Percentiles rank a stretch among this genome's conserved stretches.
These are phyloP conservation scores for Eucalyptus camaldulensis DNA, from an alignment of 345 rosid species.

Conservation along the genomic window DNA sequence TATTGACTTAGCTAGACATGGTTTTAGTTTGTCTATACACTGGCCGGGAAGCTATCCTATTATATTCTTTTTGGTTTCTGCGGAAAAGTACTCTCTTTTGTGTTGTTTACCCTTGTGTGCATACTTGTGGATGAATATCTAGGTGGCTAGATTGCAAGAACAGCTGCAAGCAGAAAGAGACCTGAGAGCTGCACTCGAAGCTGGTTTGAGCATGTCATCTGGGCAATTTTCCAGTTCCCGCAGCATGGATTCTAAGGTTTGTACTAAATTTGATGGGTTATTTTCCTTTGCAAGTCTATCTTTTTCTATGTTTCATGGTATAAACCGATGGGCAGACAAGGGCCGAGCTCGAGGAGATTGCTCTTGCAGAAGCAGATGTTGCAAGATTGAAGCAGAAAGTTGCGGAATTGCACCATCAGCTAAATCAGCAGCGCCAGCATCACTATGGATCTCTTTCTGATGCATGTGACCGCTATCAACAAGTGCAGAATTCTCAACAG, in stretches of 20 bases:
- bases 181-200: conserved; percentile 96
- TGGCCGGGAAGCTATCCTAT: not conserved
- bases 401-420: conserved; percentile 97
- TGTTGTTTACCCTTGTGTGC: not conserved
- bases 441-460: conserved; percentile 76
- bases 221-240: conserved; percentile 78
- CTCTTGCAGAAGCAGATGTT: conserved; percentile 99
- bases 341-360: conserved; percentile 99
- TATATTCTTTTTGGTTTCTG: not conserved
- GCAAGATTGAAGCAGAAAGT: conserved; percentile 98
- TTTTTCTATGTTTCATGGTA: not conserved
- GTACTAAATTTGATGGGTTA: conserved; percentile 6
- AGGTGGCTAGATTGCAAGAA: conserved; percentile 97
- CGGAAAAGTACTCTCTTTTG: not conserved
- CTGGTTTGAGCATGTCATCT: conserved; percentile 96
- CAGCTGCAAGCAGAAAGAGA: conserved; percentile 99
- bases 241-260: conserved; percentile 89
- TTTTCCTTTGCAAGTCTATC: not conserved
- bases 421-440: conserved; percentile 91
- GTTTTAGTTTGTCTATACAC: not conserved
- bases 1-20: not conserved
- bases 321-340: conserved; percentile 57
- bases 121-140: conserved; percentile 1
- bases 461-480: conserved; percentile 64
- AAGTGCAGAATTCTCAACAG: conserved; percentile 69